Evolutionary conservation across 345 rosid species (phyloP).

Genomic region (Trapa incisa): DNA sequence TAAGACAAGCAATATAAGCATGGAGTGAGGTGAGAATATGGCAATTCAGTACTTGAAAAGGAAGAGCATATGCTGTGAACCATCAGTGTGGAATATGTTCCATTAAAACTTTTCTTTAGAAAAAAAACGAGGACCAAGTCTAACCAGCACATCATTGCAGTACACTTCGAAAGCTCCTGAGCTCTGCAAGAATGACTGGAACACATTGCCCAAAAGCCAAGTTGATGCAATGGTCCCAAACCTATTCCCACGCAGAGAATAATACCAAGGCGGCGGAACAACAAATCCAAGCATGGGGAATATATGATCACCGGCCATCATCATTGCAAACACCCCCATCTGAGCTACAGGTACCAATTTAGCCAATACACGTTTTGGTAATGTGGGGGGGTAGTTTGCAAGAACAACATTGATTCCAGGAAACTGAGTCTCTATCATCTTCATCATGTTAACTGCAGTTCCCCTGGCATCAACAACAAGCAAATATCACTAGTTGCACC

Average conservation of each 20-base stretch:
- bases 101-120: background rate
- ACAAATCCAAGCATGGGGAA: slow-evolving; percentile 60
- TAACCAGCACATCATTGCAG: slow-evolving; percentile 56
- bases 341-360: slow-evolving; percentile 62
- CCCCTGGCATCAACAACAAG: slow-evolving; percentile 30
- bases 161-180: slow-evolving; percentile 83
- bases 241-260: slow-evolving; percentile 58
- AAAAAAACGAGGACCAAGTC: slow-evolving; percentile 7
- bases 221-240: slow-evolving; percentile 79
- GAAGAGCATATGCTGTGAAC: background rate
- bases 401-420: slow-evolving; percentile 72
- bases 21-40: background rate
- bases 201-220: slow-evolving; percentile 77
- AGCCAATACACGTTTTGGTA: slow-evolving; percentile 55
- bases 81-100: too few relatives aligned
- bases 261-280: slow-evolving; percentile 64
- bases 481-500: background rate
- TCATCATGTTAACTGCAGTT: slow-evolving; percentile 64
- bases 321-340: slow-evolving; percentile 53
- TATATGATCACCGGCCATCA: slow-evolving; percentile 68
- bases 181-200: slow-evolving; percentile 77
- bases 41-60: background rate
- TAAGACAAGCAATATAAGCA: slow-evolving; percentile 10
- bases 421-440: slow-evolving; percentile 63
- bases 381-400: slow-evolving; percentile 64